phyloP scores from a whole-genome alignment of 805 yeast species.

The Pichia scutulata region DNA sequence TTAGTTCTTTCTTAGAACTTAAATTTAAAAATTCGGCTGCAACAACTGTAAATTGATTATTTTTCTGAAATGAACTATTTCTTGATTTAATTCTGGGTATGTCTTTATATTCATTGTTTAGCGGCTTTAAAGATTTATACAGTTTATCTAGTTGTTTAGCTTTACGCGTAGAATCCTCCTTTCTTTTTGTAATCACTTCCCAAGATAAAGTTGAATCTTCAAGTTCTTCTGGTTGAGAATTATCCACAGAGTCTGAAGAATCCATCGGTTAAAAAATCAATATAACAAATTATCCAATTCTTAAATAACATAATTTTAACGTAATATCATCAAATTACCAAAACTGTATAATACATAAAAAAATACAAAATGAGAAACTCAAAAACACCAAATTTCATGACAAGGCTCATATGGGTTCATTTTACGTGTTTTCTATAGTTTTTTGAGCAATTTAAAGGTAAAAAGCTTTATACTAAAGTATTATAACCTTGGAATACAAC shows the following conservation, averaged over 20 bases:
- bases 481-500: too few relatives aligned
- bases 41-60: slow-evolving; percentile 30
- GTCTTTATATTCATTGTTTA: slow-evolving; percentile 14
- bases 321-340: too few relatives aligned
- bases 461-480: too few relatives aligned
- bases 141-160: slow-evolving; percentile 7
- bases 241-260: not conserved
- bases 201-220: not conserved
- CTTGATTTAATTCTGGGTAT: slow-evolving; percentile 16
- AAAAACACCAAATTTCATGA: not conserved
- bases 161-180: slow-evolving; percentile 6
- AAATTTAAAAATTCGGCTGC: slow-evolving; percentile 27
- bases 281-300: too few relatives aligned
- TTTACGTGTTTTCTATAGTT: not conserved
- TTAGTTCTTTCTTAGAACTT: slow-evolving; percentile 20
- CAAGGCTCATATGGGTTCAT: not conserved
- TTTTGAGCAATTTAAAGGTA: too few relatives aligned
- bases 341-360: not conserved
- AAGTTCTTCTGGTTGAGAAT: slow-evolving; percentile 4
- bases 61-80: slow-evolving; percentile 22
- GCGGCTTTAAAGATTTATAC: slow-evolving; percentile 13
- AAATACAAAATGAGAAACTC: not conserved
- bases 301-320: too few relatives aligned
- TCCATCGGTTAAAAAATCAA: not conserved
- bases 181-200: not conserved